Percentiles rank a stretch among this genome's conserved stretches.
These are phyloP conservation scores for Nitzschia putrida DNA, from an alignment of 108 stramenopile species.

Conservation along the genomic window DNA sequence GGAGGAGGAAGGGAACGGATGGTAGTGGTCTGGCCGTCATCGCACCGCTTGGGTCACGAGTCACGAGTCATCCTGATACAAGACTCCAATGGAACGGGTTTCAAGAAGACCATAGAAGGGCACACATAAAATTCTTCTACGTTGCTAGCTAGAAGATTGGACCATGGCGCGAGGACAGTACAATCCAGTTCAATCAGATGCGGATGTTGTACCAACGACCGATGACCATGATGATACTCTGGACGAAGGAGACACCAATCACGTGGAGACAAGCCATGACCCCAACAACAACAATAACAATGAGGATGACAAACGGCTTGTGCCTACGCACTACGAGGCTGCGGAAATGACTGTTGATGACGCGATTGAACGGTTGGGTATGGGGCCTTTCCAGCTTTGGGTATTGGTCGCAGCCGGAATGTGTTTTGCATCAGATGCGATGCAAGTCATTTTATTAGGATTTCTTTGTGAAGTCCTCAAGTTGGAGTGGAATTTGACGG, in stretches of 20 bases:
- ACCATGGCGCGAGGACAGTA: neutral
- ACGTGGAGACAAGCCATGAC: neutral
- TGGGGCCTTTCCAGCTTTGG: conserved; percentile 65
- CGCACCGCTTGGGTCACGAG: neutral
- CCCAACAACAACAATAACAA: neutral
- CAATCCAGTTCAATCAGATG: neutral
- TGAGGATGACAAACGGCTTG: neutral
- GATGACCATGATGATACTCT: neutral
- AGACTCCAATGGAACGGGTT: neutral
- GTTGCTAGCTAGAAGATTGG: too few species aligned
- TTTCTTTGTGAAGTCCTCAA: conserved; percentile 71
- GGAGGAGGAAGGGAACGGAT: neutral
- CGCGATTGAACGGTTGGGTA: conserved; percentile 72
- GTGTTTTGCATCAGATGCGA: conserved; percentile 84
- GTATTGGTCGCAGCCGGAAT: conserved; percentile 75
- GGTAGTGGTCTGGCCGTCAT: neutral
- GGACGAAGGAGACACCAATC: neutral
- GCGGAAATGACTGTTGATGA: conserved; percentile 55
- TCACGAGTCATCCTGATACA: neutral
- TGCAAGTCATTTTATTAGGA: conserved; percentile 74
- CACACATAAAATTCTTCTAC: too few species aligned
- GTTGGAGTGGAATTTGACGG: conserved; percentile 64
- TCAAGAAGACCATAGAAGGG: too few species aligned
- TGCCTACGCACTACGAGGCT: neutral
- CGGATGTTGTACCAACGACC: neutral